Conservation (phyloP, 2,329 filamentous ascomycete genomes). For the Aspergillus felis region DNA sequence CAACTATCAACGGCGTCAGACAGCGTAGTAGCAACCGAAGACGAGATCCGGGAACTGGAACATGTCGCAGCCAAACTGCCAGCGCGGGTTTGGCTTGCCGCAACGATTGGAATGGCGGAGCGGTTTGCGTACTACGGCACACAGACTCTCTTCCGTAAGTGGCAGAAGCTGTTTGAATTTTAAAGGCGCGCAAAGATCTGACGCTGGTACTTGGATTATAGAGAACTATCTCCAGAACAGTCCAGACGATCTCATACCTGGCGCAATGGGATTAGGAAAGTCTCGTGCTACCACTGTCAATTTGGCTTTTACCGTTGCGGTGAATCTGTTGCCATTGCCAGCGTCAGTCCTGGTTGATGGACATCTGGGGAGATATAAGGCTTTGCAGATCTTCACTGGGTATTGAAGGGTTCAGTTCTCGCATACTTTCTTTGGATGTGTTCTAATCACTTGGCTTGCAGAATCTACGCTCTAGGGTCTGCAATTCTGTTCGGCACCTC, state of each 20-base stretch:
- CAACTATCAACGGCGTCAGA: neutral
- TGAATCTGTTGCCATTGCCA: neutral
- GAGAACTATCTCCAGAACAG: neutral
- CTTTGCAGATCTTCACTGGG: neutral
- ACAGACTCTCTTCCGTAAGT: neutral
- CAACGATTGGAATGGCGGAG: neutral
- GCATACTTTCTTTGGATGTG: neutral
- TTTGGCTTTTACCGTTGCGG: neutral
- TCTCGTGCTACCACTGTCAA: neutral
- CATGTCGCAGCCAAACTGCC: neutral
- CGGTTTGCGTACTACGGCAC: neutral
- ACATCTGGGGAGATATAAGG: neutral
- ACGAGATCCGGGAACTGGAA: neutral
- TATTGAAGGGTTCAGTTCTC: rapidly evolving
- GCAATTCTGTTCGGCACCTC: neutral
- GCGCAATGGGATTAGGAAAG: neutral
- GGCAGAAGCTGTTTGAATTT: neutral
- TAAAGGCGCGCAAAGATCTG: neutral
- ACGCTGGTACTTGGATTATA: neutral
- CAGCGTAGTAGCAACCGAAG: neutral
- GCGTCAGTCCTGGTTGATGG: neutral
- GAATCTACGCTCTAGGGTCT: neutral
- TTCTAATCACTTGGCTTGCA: neutral
- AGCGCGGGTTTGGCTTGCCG: neutral
- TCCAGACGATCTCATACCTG: neutral